phyloP scores from a whole-genome alignment of 495 filamentous ascomycete genomes.

The Penicillium odoratum region DNA sequence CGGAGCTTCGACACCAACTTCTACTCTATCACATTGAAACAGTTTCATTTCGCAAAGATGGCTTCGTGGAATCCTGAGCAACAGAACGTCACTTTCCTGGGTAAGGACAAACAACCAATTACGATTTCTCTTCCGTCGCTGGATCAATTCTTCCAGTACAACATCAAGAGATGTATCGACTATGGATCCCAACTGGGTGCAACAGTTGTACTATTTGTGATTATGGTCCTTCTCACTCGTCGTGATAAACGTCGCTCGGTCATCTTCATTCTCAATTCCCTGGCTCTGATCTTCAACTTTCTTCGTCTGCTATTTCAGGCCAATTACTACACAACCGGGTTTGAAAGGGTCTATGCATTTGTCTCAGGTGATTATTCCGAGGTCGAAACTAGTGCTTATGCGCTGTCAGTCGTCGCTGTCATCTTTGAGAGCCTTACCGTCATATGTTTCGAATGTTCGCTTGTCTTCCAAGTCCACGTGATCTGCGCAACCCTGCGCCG shows the following conservation, averaged over 20 bases:
- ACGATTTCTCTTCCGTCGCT: conserved; percentile 48
- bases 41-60: neutral
- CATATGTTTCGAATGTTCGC: conserved; percentile 60
- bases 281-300: conserved; percentile 59
- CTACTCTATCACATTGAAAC: neutral
- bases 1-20: neutral
- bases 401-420: conserved; percentile 51
- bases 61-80: conserved; percentile 46
- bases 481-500: conserved; percentile 53
- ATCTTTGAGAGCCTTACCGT: conserved; percentile 59
- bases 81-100: conserved; percentile 57
- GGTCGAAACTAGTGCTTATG: conserved; percentile 49
- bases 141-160: conserved; percentile 48
- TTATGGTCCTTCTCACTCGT: conserved; percentile 64
- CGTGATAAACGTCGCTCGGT: conserved; percentile 58
- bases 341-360: conserved; percentile 57
- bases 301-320: conserved; percentile 59
- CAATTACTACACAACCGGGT: conserved; percentile 60
- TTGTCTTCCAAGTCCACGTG: conserved; percentile 72
- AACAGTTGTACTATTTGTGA: conserved; percentile 63
- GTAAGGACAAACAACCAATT: conserved; percentile 52
- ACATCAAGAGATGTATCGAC: conserved; percentile 61
- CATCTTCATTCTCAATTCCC: conserved; percentile 65
- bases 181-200: conserved; percentile 74
- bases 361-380: conserved; percentile 55